Evolutionary conservation across 176 grass and related monocot species (phyloP).

Genomic region (Luzula sylvatica): DNA sequence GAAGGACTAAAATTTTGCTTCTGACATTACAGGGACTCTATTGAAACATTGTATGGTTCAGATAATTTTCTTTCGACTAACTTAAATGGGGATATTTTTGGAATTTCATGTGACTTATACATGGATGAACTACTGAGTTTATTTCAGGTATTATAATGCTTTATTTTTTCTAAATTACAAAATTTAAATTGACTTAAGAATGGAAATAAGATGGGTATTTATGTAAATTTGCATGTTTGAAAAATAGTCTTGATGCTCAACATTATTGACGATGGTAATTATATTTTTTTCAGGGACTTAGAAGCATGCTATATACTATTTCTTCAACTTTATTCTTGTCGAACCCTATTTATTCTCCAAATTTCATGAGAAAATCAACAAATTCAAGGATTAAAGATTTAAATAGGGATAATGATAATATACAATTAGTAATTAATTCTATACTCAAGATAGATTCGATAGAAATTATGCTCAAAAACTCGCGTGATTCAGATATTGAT

Average conservation of each 20-base stretch:
- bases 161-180: too few species aligned
- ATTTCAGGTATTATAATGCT: conserved; percentile 34
- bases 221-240: too few species aligned
- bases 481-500: conserved; percentile 29
- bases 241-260: too few species aligned
- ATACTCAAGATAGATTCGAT: conserved; percentile 46
- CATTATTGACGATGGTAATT: too few species aligned
- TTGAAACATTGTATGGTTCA: conserved; percentile 37
- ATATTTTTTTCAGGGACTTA: conserved; percentile 30
- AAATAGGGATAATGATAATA: conserved; percentile 15
- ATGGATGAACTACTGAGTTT: conserved; percentile 50
- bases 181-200: too few species aligned
- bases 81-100: conserved; percentile 32
- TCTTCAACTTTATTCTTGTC: conserved; percentile 22
- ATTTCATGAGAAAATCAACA: conserved; percentile 40
- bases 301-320: conserved; percentile 21
- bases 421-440: conserved; percentile 33
- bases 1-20: conserved; percentile 10
- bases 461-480: conserved; percentile 43
- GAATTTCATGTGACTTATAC: conserved; percentile 40
- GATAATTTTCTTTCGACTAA: conserved; percentile 40
- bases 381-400: conserved; percentile 28
- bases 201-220: too few species aligned
- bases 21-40: conserved; percentile 38
- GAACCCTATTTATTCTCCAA: conserved; percentile 40